These are phyloP conservation scores for Pyricularia sp. DNA, from an alignment of 2,329 filamentous ascomycete genomes.

Conservation along the genomic window DNA sequence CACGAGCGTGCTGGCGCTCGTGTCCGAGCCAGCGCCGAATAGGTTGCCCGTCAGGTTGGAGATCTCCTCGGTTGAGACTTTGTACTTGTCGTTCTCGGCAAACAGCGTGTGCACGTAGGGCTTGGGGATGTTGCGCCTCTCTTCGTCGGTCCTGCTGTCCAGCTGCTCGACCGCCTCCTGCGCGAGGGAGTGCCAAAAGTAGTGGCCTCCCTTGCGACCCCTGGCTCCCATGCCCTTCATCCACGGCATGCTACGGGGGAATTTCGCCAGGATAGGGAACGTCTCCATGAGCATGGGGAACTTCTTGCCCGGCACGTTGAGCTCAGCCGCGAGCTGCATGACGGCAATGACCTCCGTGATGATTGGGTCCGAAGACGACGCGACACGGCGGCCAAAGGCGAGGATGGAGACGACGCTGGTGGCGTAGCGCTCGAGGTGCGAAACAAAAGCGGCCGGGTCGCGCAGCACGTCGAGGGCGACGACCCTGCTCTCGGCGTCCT, in stretches of 20 bases:
- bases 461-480: conserved; percentile 40
- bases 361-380: conserved; percentile 41
- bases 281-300: conserved; percentile 50
- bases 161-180: conserved; percentile 36
- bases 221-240: conserved; percentile 36
- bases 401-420: conserved; percentile 46
- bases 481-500: conserved; percentile 48
- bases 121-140: conserved; percentile 15
- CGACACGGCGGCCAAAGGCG: conserved; percentile 44
- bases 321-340: conserved; percentile 47
- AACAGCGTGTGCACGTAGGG: conserved; percentile 38
- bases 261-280: conserved; percentile 36
- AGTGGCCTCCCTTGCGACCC: conserved; percentile 28
- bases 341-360: conserved; percentile 50
- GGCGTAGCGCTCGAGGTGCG: conserved; percentile 43
- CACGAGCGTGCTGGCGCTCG: conserved; percentile 33
- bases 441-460: conserved; percentile 36
- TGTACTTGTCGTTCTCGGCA: conserved; percentile 34
- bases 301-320: conserved; percentile 42
- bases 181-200: conserved; percentile 43
- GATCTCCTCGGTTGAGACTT: conserved; percentile 33
- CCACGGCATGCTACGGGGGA: conserved; percentile 39
- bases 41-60: conserved; percentile 36
- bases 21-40: conserved; percentile 39
- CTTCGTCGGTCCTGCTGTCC: conserved; percentile 14